Conservation (phyloP, 2,329 filamentous ascomycete species). For the Claviceps africana region DNA sequence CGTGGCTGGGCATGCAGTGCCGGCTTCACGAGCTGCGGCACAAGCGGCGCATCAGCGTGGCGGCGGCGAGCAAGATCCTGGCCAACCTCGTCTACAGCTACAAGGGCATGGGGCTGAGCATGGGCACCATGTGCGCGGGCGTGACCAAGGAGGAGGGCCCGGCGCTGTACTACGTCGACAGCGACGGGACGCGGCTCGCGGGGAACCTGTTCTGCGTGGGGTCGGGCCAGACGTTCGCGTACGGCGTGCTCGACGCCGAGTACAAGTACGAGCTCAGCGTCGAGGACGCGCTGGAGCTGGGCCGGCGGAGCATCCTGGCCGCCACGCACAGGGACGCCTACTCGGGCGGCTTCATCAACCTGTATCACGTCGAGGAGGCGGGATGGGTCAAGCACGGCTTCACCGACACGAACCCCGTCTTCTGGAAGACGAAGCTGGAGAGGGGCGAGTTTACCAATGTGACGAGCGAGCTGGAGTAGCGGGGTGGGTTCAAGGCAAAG, state of each 20-base stretch:
- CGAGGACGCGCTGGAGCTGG: constrained; percentile 82
- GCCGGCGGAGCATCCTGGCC: constrained; percentile 81
- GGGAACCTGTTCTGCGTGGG: constrained; percentile 98
- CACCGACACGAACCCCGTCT: constrained; percentile 95
- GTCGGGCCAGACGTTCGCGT: constrained; percentile 95
- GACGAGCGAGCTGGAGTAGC: constrained; percentile 52
- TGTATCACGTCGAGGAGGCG: constrained; percentile 98
- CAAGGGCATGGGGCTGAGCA: constrained; percentile 96
- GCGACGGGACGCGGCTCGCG: constrained; percentile 76
- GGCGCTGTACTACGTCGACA: constrained; percentile 96
- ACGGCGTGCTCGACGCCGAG: constrained; percentile 92
- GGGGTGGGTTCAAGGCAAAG: too few relatives aligned
- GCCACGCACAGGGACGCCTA: constrained; percentile 97
- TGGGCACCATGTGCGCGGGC: constrained; percentile 99
- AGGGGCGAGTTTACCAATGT: constrained; percentile 98
- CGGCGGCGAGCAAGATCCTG: constrained; percentile 94
- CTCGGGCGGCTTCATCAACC: constrained; percentile 95
- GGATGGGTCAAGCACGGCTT: constrained; percentile 99
- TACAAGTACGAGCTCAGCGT: constrained; percentile 80
- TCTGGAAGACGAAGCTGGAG: constrained; percentile 98
- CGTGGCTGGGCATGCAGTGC: constrained; percentile 97
- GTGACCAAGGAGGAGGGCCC: constrained; percentile 92
- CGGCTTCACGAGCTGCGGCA: constrained; percentile 97
- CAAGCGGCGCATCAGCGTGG: constrained; percentile 96
- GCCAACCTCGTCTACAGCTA: constrained; percentile 97